These are phyloP conservation scores for Leptographium lundbergii DNA, from an alignment of 2,329 filamentous ascomycete species.

Conservation along the genomic window DNA sequence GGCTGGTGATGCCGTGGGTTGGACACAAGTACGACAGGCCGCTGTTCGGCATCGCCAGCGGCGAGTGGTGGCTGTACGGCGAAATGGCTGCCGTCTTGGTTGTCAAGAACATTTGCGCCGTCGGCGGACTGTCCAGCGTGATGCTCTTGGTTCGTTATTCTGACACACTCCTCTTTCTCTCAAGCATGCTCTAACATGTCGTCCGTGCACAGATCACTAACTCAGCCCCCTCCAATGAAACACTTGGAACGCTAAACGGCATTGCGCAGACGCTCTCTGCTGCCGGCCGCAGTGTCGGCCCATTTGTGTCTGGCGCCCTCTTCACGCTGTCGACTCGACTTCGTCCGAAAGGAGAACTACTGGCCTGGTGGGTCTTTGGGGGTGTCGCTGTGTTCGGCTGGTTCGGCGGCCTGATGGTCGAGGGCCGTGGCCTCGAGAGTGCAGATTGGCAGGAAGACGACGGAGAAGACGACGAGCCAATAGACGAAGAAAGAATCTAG, in stretches of 20 bases:
- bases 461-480: conserved; percentile 19
- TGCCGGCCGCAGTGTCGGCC: conserved; percentile 75
- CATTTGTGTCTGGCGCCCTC: conserved; percentile 74
- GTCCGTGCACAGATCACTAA: conserved; percentile 63
- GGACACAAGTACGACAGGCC: conserved; percentile 56
- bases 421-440: conserved; percentile 48
- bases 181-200: background rate
- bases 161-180: background rate
- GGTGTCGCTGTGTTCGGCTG: conserved; percentile 73
- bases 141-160: conserved; percentile 56
- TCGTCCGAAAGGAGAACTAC: conserved; percentile 65
- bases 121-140: conserved; percentile 81
- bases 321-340: conserved; percentile 69
- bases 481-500: background rate
- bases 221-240: conserved; percentile 72
- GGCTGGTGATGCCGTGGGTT: conserved; percentile 81
- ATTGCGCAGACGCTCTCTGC: conserved; percentile 89
- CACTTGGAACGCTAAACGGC: conserved; percentile 82
- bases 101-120: conserved; percentile 79
- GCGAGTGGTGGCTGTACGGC: conserved; percentile 59
- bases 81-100: conserved; percentile 74
- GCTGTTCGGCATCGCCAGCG: conserved; percentile 44
- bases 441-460: conserved; percentile 35
- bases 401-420: conserved; percentile 64
- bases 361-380: conserved; percentile 81